phyloP scores from a whole-genome alignment of 2,329 filamentous ascomycete species.

The Xylaria sp. region DNA sequence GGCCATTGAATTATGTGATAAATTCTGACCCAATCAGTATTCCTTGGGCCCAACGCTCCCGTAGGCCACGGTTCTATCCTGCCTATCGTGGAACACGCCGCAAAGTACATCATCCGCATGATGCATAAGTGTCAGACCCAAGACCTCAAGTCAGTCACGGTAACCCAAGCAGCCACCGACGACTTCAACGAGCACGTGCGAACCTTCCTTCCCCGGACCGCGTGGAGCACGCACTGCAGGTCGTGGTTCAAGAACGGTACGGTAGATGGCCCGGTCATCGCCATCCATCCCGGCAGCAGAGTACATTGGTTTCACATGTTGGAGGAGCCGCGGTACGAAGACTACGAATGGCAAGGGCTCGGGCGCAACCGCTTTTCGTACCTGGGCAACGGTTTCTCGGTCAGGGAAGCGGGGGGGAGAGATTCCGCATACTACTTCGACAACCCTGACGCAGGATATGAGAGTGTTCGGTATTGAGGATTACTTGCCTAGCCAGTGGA shows the following conservation, averaged over 20 bases:
- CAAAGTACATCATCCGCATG: constrained; percentile 18
- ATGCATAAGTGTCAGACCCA: constrained; percentile 22
- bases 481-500: not conserved
- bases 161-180: constrained; percentile 23
- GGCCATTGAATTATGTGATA: not conserved
- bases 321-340: constrained; percentile 26
- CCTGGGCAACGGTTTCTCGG: constrained; percentile 19
- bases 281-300: constrained; percentile 21
- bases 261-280: constrained; percentile 9
- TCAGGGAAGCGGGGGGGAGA: not conserved
- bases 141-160: constrained; percentile 14
- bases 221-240: constrained; percentile 23
- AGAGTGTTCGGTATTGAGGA: not conserved
- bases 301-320: constrained; percentile 24
- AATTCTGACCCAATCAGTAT: constrained; percentile 29
- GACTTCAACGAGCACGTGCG: constrained; percentile 35
- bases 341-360: constrained; percentile 22
- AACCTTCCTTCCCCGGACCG: constrained; percentile 31
- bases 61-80: constrained; percentile 24
- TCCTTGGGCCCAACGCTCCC: constrained; percentile 44
- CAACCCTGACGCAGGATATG: not conserved
- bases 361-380: constrained; percentile 20
- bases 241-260: constrained; percentile 24
- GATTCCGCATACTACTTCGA: not conserved
- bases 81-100: constrained; percentile 13